Conservation (phyloP, 192 early-diverging fungal genomes). For the Obelidium mucronatum region DNA sequence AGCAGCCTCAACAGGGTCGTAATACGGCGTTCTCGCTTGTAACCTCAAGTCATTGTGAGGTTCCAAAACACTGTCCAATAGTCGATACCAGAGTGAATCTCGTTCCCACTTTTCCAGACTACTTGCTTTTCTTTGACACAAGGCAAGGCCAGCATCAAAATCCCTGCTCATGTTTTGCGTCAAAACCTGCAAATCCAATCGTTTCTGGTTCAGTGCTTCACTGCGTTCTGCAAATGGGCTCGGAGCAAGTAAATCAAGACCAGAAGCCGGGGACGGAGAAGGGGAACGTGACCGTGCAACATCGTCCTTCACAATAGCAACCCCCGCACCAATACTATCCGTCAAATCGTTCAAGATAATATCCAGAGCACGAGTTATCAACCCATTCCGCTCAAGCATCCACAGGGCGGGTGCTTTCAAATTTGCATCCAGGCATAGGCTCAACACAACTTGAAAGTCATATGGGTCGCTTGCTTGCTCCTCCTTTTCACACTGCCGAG, state of each 20-base stretch:
- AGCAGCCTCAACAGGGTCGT: neutral
- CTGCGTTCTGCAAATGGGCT: constrained; percentile 31
- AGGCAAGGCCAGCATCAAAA: constrained; percentile 34
- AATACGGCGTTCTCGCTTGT: constrained; percentile 1
- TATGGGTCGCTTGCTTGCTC: constrained; percentile 39
- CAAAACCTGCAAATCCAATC: neutral
- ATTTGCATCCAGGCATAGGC: constrained; percentile 34
- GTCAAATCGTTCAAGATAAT: constrained; percentile 31
- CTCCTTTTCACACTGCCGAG: neutral
- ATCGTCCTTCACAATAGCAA: constrained; percentile 11
- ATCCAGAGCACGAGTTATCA: constrained; percentile 40
- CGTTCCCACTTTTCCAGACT: constrained; percentile 33
- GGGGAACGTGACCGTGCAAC: neutral
- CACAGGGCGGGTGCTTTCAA: constrained; percentile 44
- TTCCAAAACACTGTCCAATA: constrained; percentile 45
- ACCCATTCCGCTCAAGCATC: constrained; percentile 49
- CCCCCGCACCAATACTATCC: neutral
- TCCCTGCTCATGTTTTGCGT: constrained; percentile 3
- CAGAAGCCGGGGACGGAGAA: neutral
- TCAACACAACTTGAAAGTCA: constrained; percentile 42
- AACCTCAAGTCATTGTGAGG: constrained; percentile 22
- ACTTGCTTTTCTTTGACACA: constrained; percentile 39
- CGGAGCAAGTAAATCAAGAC: neutral
- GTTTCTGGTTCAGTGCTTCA: constrained; percentile 18
- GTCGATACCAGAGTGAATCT: constrained; percentile 47